These are phyloP conservation scores for Aspergillus melleus DNA, from an alignment of 2,329 filamentous ascomycete species.

Conservation along the genomic window DNA sequence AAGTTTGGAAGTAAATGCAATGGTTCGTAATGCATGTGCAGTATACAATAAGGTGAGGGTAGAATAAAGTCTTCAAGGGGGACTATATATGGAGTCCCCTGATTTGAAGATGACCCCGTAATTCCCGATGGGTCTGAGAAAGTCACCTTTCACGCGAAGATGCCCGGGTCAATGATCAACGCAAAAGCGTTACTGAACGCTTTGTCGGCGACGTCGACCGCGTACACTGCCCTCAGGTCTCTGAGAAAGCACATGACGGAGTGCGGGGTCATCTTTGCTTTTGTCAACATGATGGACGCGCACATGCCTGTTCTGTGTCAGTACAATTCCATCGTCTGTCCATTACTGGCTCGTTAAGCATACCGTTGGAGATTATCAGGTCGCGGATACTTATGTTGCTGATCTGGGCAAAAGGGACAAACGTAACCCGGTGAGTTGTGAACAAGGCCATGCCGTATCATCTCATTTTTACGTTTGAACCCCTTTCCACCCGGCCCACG, in stretches of 20 bases:
- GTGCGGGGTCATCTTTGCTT: conserved; percentile 76
- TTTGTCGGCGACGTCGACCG: conserved; percentile 68
- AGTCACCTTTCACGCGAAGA: conserved; percentile 1
- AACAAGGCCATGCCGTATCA: conserved; percentile 79
- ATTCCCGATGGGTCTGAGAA: conserved; percentile 8
- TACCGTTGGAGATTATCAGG: conserved; percentile 95
- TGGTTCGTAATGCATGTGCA: not conserved
- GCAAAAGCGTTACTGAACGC: conserved; percentile 18
- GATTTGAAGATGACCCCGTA: conserved; percentile 5
- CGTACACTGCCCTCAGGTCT: conserved; percentile 80
- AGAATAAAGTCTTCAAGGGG: not conserved
- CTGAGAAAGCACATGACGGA: conserved; percentile 83
- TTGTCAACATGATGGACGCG: conserved; percentile 89
- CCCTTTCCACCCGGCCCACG: conserved; percentile 63
- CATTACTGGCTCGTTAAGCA: conserved; percentile 23
- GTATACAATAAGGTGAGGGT: not conserved
- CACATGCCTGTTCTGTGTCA: conserved; percentile 68
- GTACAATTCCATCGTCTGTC: not conserved
- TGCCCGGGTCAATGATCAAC: not conserved
- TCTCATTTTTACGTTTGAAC: conserved; percentile 70
- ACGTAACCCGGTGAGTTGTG: conserved; percentile 94
- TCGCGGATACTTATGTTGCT: conserved; percentile 90
- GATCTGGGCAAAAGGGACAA: conserved; percentile 91
- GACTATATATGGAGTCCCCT: not conserved
- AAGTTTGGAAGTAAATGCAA: not conserved